These are phyloP conservation scores for Coemansia sp. DNA, from an alignment of 192 early-diverging fungal species.

Conservation along the genomic window DNA sequence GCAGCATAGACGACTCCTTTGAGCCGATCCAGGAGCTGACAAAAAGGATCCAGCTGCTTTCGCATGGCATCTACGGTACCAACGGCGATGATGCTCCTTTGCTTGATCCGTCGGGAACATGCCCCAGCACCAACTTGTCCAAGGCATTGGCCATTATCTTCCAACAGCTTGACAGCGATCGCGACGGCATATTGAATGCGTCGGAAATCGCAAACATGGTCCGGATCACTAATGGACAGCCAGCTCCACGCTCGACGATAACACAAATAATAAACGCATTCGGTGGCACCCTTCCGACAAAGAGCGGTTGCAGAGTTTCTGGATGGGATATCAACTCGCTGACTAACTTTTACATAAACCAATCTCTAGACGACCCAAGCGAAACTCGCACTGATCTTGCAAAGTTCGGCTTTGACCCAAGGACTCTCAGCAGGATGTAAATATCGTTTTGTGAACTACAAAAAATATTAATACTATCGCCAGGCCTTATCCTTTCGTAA, in stretches of 20 bases:
- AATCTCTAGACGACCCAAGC: conserved; percentile 47
- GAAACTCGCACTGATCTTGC: conserved; percentile 52
- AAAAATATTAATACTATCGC: background rate
- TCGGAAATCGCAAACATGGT: conserved; percentile 41
- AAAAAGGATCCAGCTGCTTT: conserved; percentile 27
- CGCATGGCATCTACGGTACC: conserved; percentile 28
- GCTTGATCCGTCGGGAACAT: conserved; percentile 29
- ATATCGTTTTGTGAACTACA: background rate
- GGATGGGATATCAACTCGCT: conserved; percentile 40
- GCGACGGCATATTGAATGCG: conserved; percentile 45
- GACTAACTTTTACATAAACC: conserved; percentile 40
- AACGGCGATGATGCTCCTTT: conserved; percentile 36
- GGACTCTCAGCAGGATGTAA: conserved; percentile 31
- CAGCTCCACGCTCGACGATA: conserved; percentile 23
- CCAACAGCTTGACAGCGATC: conserved; percentile 44
- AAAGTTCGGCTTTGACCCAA: conserved; percentile 48
- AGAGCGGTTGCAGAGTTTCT: conserved; percentile 19
- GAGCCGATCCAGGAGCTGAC: conserved; percentile 43
- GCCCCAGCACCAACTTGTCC: conserved; percentile 40
- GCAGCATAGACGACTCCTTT: conserved; percentile 26
- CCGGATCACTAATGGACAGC: conserved; percentile 37
- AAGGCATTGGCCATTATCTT: conserved; percentile 41
- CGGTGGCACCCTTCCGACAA: conserved; percentile 34
- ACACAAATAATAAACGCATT: conserved; percentile 41
- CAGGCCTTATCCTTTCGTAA: conserved; percentile 15